phyloP scores from a whole-genome alignment of 139 green algal species.

The Deuterostichococcus epilithicus region DNA sequence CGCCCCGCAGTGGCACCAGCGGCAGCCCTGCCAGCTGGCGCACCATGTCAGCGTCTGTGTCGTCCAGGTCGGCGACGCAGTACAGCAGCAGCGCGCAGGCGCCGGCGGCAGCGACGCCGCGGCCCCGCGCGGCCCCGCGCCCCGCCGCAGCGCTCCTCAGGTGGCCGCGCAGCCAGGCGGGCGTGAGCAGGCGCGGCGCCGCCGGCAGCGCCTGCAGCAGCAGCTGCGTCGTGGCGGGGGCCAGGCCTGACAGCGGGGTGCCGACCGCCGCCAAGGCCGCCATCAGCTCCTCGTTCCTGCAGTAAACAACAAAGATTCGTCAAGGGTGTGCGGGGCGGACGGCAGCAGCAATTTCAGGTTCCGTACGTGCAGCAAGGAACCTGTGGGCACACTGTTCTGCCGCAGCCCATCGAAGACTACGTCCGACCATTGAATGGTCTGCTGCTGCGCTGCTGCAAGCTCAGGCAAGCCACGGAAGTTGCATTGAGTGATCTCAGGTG shows the following conservation, averaged over 20 bases:
- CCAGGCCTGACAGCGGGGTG: slow-evolving; percentile 4
- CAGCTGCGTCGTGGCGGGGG: not conserved
- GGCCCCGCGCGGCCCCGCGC: not conserved
- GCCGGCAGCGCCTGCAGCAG: slow-evolving; percentile 9
- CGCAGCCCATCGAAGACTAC: too few relatives aligned
- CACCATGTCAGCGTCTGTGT: slow-evolving; percentile 34
- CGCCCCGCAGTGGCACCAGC: slow-evolving; percentile 52
- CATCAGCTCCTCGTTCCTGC: slow-evolving; percentile 7
- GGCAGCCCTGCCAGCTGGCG: slow-evolving; percentile 34
- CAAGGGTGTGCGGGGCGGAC: too few relatives aligned
- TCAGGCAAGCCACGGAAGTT: too few relatives aligned
- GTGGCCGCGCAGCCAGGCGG: slow-evolving; percentile 3
- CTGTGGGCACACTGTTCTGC: too few relatives aligned
- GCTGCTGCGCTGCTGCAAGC: too few relatives aligned
- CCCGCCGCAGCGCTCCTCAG: not conserved
- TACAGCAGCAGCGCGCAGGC: slow-evolving; percentile 43
- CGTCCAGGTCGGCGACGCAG: slow-evolving; percentile 43
- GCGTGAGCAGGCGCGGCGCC: slow-evolving; percentile 7
- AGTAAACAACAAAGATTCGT: not conserved
- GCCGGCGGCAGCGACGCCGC: slow-evolving; percentile 1
- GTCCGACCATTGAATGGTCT: too few relatives aligned
- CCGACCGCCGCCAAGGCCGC: slow-evolving; percentile 5
- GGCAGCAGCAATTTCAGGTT: not conserved
- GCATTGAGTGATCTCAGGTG: too few relatives aligned
- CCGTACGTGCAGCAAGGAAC: too few relatives aligned